Evolutionary conservation across 23 red algal species (phyloP).

Genomic region (Gracilaria gracilis): DNA sequence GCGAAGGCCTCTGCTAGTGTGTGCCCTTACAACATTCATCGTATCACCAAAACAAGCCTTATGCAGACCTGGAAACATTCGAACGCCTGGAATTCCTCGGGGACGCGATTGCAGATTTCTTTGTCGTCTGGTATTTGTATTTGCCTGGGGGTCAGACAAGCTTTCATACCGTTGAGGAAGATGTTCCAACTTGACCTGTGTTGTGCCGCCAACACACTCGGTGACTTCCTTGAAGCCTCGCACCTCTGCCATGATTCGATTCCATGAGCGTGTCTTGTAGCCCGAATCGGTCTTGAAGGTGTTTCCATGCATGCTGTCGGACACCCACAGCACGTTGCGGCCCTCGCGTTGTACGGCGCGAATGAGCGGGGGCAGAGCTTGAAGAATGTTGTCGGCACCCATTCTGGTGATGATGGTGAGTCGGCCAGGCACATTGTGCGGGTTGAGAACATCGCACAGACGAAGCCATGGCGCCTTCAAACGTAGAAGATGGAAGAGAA

Average conservation of each 20-base stretch:
- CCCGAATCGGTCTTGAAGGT: constrained; percentile 85
- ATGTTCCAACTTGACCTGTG: constrained; percentile 74
- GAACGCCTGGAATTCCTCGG: constrained; percentile 80
- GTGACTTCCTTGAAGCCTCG: constrained; percentile 98
- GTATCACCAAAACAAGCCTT: constrained; percentile 26
- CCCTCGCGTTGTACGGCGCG: constrained; percentile 78
- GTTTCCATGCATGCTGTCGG: constrained; percentile 99
- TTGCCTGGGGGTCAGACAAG: constrained; percentile 92
- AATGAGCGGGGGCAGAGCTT: constrained; percentile 85
- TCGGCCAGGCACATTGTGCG: constrained; percentile 92
- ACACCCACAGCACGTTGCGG: constrained; percentile 87
- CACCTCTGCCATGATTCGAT: constrained; percentile 89
- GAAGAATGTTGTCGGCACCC: constrained; percentile 90
- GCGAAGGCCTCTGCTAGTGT: constrained; percentile 57
- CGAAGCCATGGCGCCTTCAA: too few relatives aligned
- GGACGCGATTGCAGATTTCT: constrained; percentile 72
- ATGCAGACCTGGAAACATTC: constrained; percentile 55
- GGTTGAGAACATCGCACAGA: constrained; percentile 93
- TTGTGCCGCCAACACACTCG: constrained; percentile 94
- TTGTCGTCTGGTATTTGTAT: constrained; percentile 72
- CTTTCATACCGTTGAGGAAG: constrained; percentile 87
- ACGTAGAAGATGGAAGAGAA: too few relatives aligned
- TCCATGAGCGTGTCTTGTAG: constrained; percentile 93
- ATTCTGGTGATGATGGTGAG: constrained; percentile 95
- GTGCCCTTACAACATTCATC: constrained; percentile 64